Conservation (phyloP, 768 basidiomycete species). For the Nidularia pulvinata region DNA sequence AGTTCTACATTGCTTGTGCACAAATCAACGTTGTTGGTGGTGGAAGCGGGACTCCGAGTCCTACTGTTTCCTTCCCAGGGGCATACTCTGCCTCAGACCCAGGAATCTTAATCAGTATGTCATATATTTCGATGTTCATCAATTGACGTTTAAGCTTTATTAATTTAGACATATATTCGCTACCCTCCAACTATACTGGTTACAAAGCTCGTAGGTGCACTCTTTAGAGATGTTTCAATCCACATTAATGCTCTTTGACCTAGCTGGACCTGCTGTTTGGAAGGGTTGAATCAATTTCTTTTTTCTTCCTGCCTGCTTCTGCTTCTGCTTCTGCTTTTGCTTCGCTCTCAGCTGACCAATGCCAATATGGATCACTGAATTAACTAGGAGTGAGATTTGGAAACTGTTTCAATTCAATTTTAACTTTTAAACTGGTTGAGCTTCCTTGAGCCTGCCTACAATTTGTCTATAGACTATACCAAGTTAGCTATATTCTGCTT, state of each 20-base stretch:
- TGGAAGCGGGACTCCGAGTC: constrained; percentile 24
- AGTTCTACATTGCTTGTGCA: constrained; percentile 35
- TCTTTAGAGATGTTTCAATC: not conserved
- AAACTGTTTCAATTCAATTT: too few relatives aligned
- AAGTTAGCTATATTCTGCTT: too few relatives aligned
- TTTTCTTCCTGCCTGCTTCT: too few relatives aligned
- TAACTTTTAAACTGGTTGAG: too few relatives aligned
- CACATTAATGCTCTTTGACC: not conserved
- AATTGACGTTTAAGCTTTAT: not conserved
- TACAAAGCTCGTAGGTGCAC: constrained; percentile 26
- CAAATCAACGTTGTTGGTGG: constrained; percentile 31
- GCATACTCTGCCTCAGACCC: constrained; percentile 28
- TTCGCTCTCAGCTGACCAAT: too few relatives aligned
- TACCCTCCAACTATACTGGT: constrained; percentile 23
- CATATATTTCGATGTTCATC: not conserved
- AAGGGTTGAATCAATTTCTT: not conserved
- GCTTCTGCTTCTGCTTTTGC: too few relatives aligned
- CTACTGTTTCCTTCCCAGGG: constrained; percentile 30
- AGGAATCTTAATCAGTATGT: constrained; percentile 28
- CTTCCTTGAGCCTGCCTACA: too few relatives aligned
- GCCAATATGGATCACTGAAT: too few relatives aligned
- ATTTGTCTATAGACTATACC: too few relatives aligned
- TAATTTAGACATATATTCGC: constrained; percentile 21
- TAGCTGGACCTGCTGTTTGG: not conserved
- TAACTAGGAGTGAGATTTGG: too few relatives aligned